phyloP scores from a whole-genome alignment of 129 eudicot genomes.

The Pittosporum tobira region DNA sequence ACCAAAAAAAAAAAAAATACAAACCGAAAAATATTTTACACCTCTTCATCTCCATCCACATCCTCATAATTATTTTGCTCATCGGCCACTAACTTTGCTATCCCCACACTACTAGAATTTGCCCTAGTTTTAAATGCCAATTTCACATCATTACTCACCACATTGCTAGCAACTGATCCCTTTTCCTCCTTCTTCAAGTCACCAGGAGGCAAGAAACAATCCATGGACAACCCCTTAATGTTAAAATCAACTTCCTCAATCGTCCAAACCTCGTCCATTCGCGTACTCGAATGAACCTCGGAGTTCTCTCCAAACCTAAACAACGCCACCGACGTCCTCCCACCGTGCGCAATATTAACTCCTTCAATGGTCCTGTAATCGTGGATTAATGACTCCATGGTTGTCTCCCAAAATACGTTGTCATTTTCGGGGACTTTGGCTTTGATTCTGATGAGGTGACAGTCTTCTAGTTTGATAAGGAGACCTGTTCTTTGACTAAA shows the following conservation, averaged over 20 bases:
- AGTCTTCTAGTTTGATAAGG: constrained; percentile 59
- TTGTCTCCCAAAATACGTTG: constrained; percentile 78
- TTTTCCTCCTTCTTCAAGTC: constrained; percentile 67
- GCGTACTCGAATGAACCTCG: constrained; percentile 54
- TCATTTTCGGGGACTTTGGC: constrained; percentile 34
- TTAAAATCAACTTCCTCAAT: constrained; percentile 90
- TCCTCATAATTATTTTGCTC: constrained; percentile 26
- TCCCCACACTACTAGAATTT: constrained; percentile 29
- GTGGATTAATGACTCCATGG: constrained; percentile 67
- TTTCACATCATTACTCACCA: constrained; percentile 16
- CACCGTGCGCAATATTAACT: constrained; percentile 69
- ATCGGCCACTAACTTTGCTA: constrained; percentile 27
- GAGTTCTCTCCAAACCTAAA: constrained; percentile 63
- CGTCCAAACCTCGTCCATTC: constrained; percentile 81
- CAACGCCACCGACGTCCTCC: constrained; percentile 55
- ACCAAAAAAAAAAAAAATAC: too few species aligned
- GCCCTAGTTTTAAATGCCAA: constrained; percentile 25
- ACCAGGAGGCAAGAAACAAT: constrained; percentile 73
- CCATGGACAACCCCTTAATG: constrained; percentile 66
- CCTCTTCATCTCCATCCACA: constrained; percentile 22
- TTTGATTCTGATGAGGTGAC: constrained; percentile 67
- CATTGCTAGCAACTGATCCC: constrained; percentile 18
- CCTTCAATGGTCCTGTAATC: constrained; percentile 82
- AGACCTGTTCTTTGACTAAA: constrained; percentile 88
- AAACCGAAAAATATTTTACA: too few species aligned